These are phyloP conservation scores for Tolypocladium inflatum DNA, from an alignment of 2,329 filamentous ascomycete species.

Conservation along the genomic window DNA sequence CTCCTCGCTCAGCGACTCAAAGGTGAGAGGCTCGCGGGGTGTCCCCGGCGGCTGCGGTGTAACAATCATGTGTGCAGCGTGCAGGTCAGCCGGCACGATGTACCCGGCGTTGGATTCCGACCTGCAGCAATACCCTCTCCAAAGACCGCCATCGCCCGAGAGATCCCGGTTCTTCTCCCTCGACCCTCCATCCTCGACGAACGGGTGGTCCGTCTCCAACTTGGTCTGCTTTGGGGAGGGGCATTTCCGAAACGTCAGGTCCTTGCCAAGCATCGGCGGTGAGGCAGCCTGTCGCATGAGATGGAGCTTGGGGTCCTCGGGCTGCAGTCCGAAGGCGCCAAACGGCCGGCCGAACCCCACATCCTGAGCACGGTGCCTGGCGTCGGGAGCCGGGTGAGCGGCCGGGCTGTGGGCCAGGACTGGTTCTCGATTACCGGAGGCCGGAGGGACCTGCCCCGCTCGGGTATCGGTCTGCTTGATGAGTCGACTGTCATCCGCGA, in stretches of 20 bases:
- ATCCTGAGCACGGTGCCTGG: neutral
- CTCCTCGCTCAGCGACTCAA: conserved; percentile 32
- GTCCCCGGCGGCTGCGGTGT: conserved; percentile 36
- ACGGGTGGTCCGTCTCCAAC: conserved; percentile 68
- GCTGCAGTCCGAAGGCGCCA: conserved; percentile 25
- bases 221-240: conserved; percentile 75
- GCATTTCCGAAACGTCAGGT: conserved; percentile 74
- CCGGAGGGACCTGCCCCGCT: neutral
- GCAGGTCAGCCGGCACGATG: conserved; percentile 31
- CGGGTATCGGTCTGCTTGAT: neutral
- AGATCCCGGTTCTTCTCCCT: conserved; percentile 43
- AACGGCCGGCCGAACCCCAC: conserved; percentile 32
- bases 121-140: conserved; percentile 62
- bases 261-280: conserved; percentile 81
- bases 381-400: neutral
- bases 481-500: conserved; percentile 8
- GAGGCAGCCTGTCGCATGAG: conserved; percentile 45
- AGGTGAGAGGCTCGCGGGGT: conserved; percentile 33
- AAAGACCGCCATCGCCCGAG: conserved; percentile 56
- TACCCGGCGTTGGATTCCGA: conserved; percentile 24
- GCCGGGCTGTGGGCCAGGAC: neutral
- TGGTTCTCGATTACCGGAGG: no score
- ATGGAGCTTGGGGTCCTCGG: conserved; percentile 30
- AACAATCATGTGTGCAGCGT: conserved; percentile 38
- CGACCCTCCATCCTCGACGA: conserved; percentile 33